Percentiles rank a stretch among this genome's conserved stretches.
Conservation (phyloP, 1,284 basidiomycete species). For the Vanrija pseudolonga region DNA sequence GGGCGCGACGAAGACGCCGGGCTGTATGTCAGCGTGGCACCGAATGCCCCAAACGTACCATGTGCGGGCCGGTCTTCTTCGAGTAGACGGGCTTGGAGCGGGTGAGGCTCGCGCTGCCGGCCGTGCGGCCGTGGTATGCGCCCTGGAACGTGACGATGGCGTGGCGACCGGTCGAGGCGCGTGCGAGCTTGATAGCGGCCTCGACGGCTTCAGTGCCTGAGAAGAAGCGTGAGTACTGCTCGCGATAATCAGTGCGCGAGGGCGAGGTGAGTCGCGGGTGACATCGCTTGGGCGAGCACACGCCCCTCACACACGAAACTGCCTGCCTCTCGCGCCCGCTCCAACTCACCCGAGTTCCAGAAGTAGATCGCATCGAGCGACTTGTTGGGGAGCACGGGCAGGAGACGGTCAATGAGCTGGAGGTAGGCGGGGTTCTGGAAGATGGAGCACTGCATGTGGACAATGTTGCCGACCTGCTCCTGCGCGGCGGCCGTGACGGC, state of each 20-base stretch:
- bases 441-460: slow-evolving; percentile 63
- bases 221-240: too few species aligned
- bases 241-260: too few species aligned
- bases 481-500: slow-evolving; percentile 79
- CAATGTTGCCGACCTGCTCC: slow-evolving; percentile 74
- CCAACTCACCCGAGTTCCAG: slow-evolving; percentile 64
- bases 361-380: slow-evolving; percentile 71
- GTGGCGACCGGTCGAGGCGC: slow-evolving; percentile 69
- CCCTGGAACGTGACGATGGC: slow-evolving; percentile 90
- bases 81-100: slow-evolving; percentile 84
- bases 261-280: too few species aligned
- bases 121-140: slow-evolving; percentile 81
- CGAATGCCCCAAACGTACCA: too few species aligned
- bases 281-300: too few species aligned
- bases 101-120: slow-evolving; percentile 81
- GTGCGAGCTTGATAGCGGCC: slow-evolving; percentile 55
- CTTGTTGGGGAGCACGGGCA: slow-evolving; percentile 37
- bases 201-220: slow-evolving; percentile 41
- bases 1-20: slow-evolving; percentile 72
- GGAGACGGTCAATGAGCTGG: slow-evolving; percentile 58
- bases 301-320: too few species aligned
- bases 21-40: slow-evolving; percentile 45
- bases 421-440: slow-evolving; percentile 65
- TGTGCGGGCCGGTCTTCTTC: slow-evolving; percentile 66
- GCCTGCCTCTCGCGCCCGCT: too few species aligned